Conservation (phyloP, 108 stramenopile species). For the Pseudonitzschia pungens region DNA sequence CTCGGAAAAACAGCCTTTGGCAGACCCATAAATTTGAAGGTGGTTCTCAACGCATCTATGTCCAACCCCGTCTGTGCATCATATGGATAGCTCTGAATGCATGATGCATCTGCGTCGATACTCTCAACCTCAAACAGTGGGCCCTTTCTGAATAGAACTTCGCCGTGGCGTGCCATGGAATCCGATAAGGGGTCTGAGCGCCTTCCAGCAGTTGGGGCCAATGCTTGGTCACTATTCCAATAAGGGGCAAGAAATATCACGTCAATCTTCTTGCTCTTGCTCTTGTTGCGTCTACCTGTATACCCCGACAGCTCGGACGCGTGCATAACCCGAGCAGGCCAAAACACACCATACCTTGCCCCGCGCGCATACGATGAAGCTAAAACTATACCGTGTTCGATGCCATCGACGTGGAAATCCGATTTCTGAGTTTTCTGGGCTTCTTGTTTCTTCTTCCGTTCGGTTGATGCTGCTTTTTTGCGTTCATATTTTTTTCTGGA, state of each 20-base stretch:
- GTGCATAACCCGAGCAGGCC: slow-evolving; percentile 88
- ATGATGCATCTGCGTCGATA: slow-evolving; percentile 69
- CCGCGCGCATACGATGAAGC: slow-evolving; percentile 56
- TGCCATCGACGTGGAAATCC: slow-evolving; percentile 68
- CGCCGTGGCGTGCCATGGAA: slow-evolving; percentile 17
- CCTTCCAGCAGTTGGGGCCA: slow-evolving; percentile 9
- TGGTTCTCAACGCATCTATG: slow-evolving; percentile 53
- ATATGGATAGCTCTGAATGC: slow-evolving; percentile 72
- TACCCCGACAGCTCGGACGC: slow-evolving; percentile 49
- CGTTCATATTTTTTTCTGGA: slow-evolving; percentile 67
- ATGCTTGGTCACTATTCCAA: slow-evolving; percentile 56
- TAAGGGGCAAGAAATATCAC: slow-evolving; percentile 80
- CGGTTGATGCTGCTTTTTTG: slow-evolving; percentile 29
- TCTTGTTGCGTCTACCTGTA: slow-evolving; percentile 21
- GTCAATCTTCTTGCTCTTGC: slow-evolving; percentile 57
- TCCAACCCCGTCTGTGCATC: slow-evolving; percentile 47
- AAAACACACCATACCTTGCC: slow-evolving; percentile 65
- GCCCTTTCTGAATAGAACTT: slow-evolving; percentile 31
- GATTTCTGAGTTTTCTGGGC: slow-evolving; percentile 16
- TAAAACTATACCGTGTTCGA: slow-evolving; percentile 82
- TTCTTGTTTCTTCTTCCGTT: slow-evolving; percentile 12
- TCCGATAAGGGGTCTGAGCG: slow-evolving; percentile 22
- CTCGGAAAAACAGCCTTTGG: slow-evolving; percentile 72
- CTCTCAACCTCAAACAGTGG: slow-evolving; percentile 70
- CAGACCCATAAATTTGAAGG: slow-evolving; percentile 71